Evolutionary conservation across 164 flowering plant genomes (phyloP), one percentile per base, ranked within the genome.

Genomic region (Euptelea pleiosperma): DNA sequence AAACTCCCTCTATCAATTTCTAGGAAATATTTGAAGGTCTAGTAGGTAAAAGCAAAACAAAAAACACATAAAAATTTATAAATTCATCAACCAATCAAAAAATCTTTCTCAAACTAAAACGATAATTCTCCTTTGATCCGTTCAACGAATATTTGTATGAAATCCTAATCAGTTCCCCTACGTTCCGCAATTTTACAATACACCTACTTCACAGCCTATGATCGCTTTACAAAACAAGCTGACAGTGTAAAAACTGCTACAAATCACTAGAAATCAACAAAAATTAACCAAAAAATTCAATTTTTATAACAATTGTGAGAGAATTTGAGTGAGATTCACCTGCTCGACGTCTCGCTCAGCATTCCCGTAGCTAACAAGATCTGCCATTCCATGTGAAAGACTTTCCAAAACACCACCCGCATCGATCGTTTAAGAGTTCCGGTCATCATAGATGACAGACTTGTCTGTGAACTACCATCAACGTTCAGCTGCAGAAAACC

Each of bases 341-440:
- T 86, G 90, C 68, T 84, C 88, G 61, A 80, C 63, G 70, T 87
- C 85, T 62, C 88, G 88, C 65, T 78, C 75, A 25, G 84, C 86
- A 82, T 80, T 79, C 58, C 84, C 85, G 71, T 76, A 81, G 77
- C 82, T 79, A 79, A 65, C 83, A 79, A 80, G 94, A 86, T 89
- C 89, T 83, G 93, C 96, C 96, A 89, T 89, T 89, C 96, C 91
- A 89, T 86, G 89, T 75, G 87, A 73, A 50, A 73, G 52, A 65
- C 70, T 75, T 58, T 66, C 79, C 74, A 34, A 58, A 70, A 52
- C 66, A 58, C 83, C 87, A 64, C 77, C 87, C 79, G 79, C 35
- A 73, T 76, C 82, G 64, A 57, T 61, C 47, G 35, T 33, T n/a
- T 40, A 18, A 43, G 33, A 18, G 29, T 55, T 52, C 74, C 72